Conservation (phyloP, 2,329 filamentous ascomycete genomes). For the Domatiomyces catenatus region DNA sequence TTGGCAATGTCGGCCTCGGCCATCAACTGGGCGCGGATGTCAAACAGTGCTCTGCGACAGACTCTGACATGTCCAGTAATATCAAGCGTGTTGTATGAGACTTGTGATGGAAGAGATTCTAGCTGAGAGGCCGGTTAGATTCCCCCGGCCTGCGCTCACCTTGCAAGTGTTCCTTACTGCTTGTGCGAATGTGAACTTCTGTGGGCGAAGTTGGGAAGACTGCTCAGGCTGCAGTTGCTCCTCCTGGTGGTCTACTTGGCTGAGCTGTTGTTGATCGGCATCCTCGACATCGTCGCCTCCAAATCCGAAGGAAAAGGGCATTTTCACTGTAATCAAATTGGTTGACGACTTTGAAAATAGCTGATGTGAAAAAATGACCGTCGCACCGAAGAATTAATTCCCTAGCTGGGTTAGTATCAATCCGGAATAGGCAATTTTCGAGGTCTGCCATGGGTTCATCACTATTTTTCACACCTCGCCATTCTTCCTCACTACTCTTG, state of each 20-base stretch:
- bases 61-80: slow-evolving; percentile 25
- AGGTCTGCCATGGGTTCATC: too few relatives aligned
- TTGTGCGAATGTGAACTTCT: not conserved
- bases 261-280: slow-evolving; percentile 19
- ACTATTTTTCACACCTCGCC: too few relatives aligned
- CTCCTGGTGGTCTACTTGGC: slow-evolving; percentile 1
- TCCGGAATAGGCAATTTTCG: too few relatives aligned
- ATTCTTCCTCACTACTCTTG: too few relatives aligned
- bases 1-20: slow-evolving; percentile 32
- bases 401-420: too few relatives aligned
- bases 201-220: not conserved
- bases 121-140: slow-evolving; percentile 3
- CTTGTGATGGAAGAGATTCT: slow-evolving; percentile 41
- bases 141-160: not conserved
- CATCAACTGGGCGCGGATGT: slow-evolving; percentile 49
- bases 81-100: slow-evolving; percentile 41
- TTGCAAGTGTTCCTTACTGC: not conserved
- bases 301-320: slow-evolving; percentile 42
- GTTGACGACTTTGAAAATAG: not conserved
- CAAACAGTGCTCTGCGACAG: slow-evolving; percentile 41
- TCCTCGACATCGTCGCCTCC: slow-evolving; percentile 44
- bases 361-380: not conserved
- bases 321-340: not conserved
- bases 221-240: not conserved
- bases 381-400: too few relatives aligned